A percentile compares a stretch with the other conserved stretches of the same genome.
Conservation (phyloP, 768 basidiomycete genomes). For the Suillus variegatus region DNA sequence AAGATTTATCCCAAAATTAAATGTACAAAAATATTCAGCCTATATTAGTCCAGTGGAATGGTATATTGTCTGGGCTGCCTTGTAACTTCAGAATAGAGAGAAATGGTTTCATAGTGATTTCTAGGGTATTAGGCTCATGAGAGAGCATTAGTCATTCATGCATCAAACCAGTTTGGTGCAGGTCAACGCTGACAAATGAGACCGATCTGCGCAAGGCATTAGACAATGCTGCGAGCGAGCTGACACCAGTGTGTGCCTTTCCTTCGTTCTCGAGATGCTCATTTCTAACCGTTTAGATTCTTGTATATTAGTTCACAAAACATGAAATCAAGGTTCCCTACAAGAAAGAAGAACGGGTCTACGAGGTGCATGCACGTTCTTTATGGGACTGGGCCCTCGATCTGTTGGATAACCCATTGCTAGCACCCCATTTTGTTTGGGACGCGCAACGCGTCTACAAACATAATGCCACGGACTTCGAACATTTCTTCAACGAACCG, state of each 20-base stretch:
- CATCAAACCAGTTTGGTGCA: too few relatives aligned
- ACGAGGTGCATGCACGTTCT: neutral
- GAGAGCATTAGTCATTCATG: too few relatives aligned
- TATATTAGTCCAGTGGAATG: too few relatives aligned
- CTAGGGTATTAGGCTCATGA: too few relatives aligned
- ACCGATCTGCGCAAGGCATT: neutral
- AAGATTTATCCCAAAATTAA: too few relatives aligned
- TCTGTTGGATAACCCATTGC: constrained; percentile 1
- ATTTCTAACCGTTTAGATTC: neutral
- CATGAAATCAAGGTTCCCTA: constrained; percentile 7
- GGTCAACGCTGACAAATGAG: constrained; percentile 13
- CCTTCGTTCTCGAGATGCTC: neutral
- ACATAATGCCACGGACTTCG: constrained; percentile 27
- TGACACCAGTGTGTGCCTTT: neutral
- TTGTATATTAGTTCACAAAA: constrained; percentile 7
- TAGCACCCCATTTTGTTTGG: constrained; percentile 29
- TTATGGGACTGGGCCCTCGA: constrained; percentile 14
- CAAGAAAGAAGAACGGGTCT: constrained; percentile 4
- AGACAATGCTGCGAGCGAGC: constrained; percentile 2
- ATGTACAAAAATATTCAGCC: too few relatives aligned
- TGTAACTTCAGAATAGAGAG: too few relatives aligned
- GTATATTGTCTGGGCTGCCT: too few relatives aligned
- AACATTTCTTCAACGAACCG: constrained; percentile 34
- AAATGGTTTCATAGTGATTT: too few relatives aligned
- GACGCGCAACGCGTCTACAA: constrained; percentile 31